Evolutionary conservation across 75 land plant genomes (phyloP), one percentile per base, ranked within the genome.

Genomic region (Larix kaempferi): DNA sequence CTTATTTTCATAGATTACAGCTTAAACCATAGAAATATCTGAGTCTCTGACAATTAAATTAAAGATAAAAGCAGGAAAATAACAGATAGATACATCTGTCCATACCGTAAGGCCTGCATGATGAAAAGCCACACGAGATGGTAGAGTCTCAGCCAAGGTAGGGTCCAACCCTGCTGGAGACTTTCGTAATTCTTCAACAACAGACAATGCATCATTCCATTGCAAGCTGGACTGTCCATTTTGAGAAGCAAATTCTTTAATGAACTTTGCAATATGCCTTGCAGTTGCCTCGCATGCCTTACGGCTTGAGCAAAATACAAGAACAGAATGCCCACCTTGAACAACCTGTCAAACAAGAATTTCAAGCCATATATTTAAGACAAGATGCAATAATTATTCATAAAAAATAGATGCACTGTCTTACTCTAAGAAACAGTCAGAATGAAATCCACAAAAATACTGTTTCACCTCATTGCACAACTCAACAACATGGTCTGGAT

Each of bases 41-140:
- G n/a, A n/a, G n/a, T n/a, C n/a, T n/a, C n/a, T 69, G 71, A 37
- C 55, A 27, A 21, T 33, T 69, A 69, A 11, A 8, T 29, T 41
- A 41, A 22, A 4, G 19, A 41, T 17, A 69, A 41, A 69, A 41
- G 33, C 22, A 16, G 77, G 27, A 74, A 72, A 73, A 3, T 41
- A 69, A 69, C 13, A n/a, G 73, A 69, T 69, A 79, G 52, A 49
- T 55, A n/a, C 21, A 41, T 29, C 59, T 17, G 19, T 27, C 0
- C 74, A 71, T 92, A 97, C 99, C 88, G 99, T 97, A 66, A 97
- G 98, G 35, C 99, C 99, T 81, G 99, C 99, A 89, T 97, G 99
- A 78, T 97, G 99, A 88, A 93, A 97, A 62, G 98, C 99, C 80
- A 97, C 95, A 61, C 99, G 98, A 85, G 75, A 77, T 39, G 99